A percentile compares a stretch with the other conserved stretches of the same genome.
phyloP scores from a whole-genome alignment of 2,329 filamentous ascomycete genomes.

The Colletotrichum phormii region DNA sequence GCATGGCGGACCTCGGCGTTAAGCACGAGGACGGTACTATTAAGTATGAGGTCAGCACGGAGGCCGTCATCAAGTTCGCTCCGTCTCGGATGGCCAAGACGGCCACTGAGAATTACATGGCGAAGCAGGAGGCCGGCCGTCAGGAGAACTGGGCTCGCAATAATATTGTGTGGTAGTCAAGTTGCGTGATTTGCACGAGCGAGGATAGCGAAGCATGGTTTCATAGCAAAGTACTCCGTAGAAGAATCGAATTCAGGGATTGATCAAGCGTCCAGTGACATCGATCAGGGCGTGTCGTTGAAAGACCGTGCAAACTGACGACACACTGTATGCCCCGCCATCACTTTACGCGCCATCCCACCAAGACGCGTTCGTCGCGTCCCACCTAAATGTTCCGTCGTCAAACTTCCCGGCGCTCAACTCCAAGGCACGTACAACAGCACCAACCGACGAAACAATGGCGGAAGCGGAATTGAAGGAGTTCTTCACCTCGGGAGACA shows the following conservation, averaged over 20 bases:
- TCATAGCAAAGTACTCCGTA: not conserved
- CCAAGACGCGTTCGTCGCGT: slow-evolving; percentile 25
- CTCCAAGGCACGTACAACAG: not conserved
- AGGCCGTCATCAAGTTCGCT: slow-evolving; percentile 32
- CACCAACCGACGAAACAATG: slow-evolving; percentile 26
- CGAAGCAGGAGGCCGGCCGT: slow-evolving; percentile 12
- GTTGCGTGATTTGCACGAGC: no score
- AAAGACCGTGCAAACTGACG: not conserved
- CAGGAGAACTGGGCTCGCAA: slow-evolving; percentile 11
- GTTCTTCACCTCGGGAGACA: slow-evolving; percentile 65
- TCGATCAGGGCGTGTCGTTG: not conserved
- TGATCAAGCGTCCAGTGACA: no score
- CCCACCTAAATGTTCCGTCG: not conserved
- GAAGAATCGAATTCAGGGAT: not conserved
- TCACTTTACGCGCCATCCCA: slow-evolving; percentile 31
- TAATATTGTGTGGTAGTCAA: slow-evolving; percentile 22
- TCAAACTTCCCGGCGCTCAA: slow-evolving; percentile 15
- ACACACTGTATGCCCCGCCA: slow-evolving; percentile 15
- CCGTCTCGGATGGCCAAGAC: slow-evolving; percentile 7
- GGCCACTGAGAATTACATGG: slow-evolving; percentile 5
- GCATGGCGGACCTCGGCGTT: slow-evolving; percentile 49
- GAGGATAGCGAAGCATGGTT: not conserved
- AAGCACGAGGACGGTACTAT: slow-evolving; percentile 48
- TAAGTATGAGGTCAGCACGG: slow-evolving; percentile 45
- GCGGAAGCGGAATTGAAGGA: slow-evolving; percentile 54